Conservation (phyloP, 345 rosid species). For the Citrus reticulata region DNA sequence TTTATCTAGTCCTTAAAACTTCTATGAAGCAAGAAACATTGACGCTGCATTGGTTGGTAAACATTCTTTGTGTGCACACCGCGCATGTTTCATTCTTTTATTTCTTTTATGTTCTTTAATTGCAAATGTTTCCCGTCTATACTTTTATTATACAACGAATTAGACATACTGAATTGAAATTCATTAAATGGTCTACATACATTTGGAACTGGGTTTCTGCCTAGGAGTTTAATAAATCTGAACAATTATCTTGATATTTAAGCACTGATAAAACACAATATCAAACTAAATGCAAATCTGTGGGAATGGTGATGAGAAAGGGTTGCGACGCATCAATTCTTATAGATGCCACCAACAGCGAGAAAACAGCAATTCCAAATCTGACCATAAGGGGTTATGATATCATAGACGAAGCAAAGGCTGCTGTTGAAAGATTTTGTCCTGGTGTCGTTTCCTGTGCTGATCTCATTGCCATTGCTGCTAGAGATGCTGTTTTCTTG, state of each 20-base stretch:
- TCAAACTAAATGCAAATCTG: not conserved
- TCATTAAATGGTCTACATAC: not conserved
- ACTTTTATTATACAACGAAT: not conserved
- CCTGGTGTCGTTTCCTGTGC: slow-evolving; percentile 48
- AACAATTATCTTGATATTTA: not conserved
- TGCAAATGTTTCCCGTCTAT: not conserved
- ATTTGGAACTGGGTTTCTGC: not conserved
- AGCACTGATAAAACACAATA: not conserved
- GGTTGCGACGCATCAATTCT: slow-evolving; percentile 68
- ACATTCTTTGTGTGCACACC: slow-evolving; percentile 11
- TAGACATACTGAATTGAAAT: not conserved
- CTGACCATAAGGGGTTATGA: slow-evolving; percentile 47
- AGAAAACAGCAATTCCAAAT: slow-evolving; percentile 44
- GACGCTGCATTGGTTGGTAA: slow-evolving; percentile 10
- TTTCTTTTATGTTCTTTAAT: not conserved
- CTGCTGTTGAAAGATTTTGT: slow-evolving; percentile 36
- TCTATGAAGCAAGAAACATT: not conserved
- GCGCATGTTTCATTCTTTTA: not conserved
- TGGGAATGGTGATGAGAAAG: slow-evolving; percentile 25
- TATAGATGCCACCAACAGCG: slow-evolving; percentile 32
- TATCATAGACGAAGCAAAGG: slow-evolving; percentile 41
- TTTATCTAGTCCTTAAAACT: not conserved
- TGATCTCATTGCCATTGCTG: slow-evolving; percentile 47
- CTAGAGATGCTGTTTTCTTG: slow-evolving; percentile 54
- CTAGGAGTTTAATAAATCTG: not conserved